phyloP scores from a whole-genome alignment of 495 filamentous ascomycete genomes.

The Talaromyces borbonicus region DNA sequence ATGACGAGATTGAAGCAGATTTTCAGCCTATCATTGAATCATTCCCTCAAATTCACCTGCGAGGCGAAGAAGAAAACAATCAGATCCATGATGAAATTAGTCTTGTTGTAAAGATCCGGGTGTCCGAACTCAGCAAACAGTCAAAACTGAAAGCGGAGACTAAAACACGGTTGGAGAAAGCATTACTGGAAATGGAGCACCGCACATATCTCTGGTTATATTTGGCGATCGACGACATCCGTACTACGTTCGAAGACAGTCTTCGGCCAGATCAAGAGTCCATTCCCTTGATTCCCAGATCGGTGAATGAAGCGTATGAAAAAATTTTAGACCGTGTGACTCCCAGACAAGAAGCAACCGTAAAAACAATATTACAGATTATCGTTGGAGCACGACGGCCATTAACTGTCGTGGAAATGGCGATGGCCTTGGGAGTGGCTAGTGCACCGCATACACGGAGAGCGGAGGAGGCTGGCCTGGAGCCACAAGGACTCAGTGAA shows the following conservation, averaged over 20 bases:
- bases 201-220: conserved; percentile 19
- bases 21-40: conserved; percentile 8
- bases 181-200: conserved; percentile 10
- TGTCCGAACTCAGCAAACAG: conserved; percentile 10
- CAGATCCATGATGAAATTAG: conserved; percentile 20
- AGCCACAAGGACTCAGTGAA: conserved; percentile 9
- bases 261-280: conserved; percentile 8
- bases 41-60: conserved; percentile 8
- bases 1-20: conserved; percentile 12
- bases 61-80: conserved; percentile 21
- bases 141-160: conserved; percentile 2
- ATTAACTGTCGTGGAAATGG: conserved; percentile 20
- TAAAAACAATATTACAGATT: conserved; percentile 23
- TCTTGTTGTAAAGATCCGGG: conserved; percentile 15
- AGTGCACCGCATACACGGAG: conserved; percentile 9
- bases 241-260: conserved; percentile 9
- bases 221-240: conserved; percentile 8
- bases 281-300: conserved; percentile 8
- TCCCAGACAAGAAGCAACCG: conserved; percentile 3
- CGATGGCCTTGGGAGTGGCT: conserved; percentile 23
- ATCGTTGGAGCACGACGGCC: conserved; percentile 22
- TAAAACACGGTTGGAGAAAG: conserved; percentile 1
- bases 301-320: conserved; percentile 14
- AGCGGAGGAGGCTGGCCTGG: conserved; percentile 16
- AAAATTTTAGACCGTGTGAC: conserved; percentile 12